Percentiles rank a stretch among this genome's conserved stretches.
phyloP scores from a whole-genome alignment of 2,329 filamentous ascomycete genomes.

The Septoria linicola region DNA sequence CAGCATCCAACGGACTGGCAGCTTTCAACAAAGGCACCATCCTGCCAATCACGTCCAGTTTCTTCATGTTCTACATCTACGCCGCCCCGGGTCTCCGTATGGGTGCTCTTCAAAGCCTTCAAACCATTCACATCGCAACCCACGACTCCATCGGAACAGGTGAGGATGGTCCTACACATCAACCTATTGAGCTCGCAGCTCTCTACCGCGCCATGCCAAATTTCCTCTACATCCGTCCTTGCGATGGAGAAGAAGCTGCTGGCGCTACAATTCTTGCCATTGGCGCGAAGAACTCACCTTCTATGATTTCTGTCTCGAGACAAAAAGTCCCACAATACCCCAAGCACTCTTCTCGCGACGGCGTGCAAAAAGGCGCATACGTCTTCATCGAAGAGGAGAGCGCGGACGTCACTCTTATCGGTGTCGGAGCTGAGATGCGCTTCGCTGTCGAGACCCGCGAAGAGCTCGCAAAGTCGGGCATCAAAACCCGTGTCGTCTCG shows the following conservation, averaged over 20 bases:
- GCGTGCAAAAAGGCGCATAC: conserved; percentile 45
- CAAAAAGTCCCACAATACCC: conserved; percentile 44
- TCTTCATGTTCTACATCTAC: conserved; percentile 46
- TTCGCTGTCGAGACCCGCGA: conserved; percentile 48
- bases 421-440: conserved; percentile 52
- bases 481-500: conserved; percentile 49
- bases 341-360: conserved; percentile 39
- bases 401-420: conserved; percentile 50
- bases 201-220: conserved; percentile 43
- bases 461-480: conserved; percentile 37
- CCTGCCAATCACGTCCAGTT: conserved; percentile 40
- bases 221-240: conserved; percentile 41
- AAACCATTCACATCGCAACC: conserved; percentile 42
- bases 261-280: conserved; percentile 47
- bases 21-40: conserved; percentile 41
- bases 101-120: conserved; percentile 40
- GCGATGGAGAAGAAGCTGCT: conserved; percentile 41
- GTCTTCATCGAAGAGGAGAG: conserved; percentile 41
- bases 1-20: conserved; percentile 47
- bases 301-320: conserved; percentile 48
- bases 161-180: conserved; percentile 42
- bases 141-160: conserved; percentile 42
- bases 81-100: conserved; percentile 41
- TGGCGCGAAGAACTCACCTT: conserved; percentile 41
- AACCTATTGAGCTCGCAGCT: conserved; percentile 40